phyloP scores from a whole-genome alignment of 2,329 filamentous ascomycete species.

The Trichoderma simmonsii region DNA sequence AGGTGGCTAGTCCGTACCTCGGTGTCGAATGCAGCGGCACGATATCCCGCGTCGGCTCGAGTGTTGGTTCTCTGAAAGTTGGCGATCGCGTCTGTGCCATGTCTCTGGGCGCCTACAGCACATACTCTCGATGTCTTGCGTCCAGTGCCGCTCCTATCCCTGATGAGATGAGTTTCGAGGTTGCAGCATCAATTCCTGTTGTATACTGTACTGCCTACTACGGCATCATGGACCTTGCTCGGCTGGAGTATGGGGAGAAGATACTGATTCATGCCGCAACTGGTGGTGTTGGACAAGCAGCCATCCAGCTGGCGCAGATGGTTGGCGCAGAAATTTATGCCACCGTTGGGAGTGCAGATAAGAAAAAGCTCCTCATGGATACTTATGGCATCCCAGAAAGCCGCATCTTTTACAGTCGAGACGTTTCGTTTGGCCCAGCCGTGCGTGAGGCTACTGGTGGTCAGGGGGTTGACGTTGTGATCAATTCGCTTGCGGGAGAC shows the following conservation, averaged over 20 bases:
- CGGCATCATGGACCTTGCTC: slow-evolving; percentile 37
- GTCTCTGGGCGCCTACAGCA: slow-evolving; percentile 35
- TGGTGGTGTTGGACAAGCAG: slow-evolving; percentile 40
- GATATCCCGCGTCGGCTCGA: slow-evolving; percentile 52
- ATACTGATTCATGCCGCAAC: slow-evolving; percentile 41
- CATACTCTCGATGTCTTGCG: slow-evolving; percentile 32
- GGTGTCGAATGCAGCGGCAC: slow-evolving; percentile 42
- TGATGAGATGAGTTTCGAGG: slow-evolving; percentile 34
- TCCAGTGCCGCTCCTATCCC: slow-evolving; percentile 39
- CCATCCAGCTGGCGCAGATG: slow-evolving; percentile 38
- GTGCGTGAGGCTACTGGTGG: slow-evolving; percentile 34
- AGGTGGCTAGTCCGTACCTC: slow-evolving; percentile 32
- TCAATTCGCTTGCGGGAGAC: slow-evolving; percentile 49
- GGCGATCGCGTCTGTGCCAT: slow-evolving; percentile 71
- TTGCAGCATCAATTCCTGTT: slow-evolving; percentile 40
- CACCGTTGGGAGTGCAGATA: slow-evolving; percentile 39
- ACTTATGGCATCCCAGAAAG: slow-evolving; percentile 37
- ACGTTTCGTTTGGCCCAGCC: slow-evolving; percentile 24
- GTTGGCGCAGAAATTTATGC: slow-evolving; percentile 41
- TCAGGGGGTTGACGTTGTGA: slow-evolving; percentile 66
- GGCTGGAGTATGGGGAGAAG: slow-evolving; percentile 36
- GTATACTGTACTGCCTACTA: slow-evolving; percentile 42
- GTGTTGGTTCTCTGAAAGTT: slow-evolving; percentile 56
- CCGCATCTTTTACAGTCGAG: slow-evolving; percentile 29
- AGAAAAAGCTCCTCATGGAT: slow-evolving; percentile 36